Base-by-base conservation (phyloP, 2,329 filamentous ascomycete genomes). In the Ceratocystis ficicola region DNA sequence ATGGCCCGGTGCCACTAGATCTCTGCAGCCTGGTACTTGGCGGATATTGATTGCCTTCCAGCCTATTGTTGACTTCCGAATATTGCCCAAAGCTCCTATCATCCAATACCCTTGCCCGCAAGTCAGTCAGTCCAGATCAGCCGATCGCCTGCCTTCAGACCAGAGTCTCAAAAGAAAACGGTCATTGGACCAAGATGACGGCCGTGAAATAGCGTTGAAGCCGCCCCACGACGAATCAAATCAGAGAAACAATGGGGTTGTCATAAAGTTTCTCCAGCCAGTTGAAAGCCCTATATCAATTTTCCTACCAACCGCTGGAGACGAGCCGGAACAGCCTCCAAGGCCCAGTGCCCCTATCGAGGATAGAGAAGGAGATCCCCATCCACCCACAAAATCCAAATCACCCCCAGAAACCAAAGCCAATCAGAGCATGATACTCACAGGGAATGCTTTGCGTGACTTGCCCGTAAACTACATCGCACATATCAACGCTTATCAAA, bases 31-130 rank as follows among this genome's bases (percentile, higher is more conserved):
- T 50, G 46, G 46, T 10, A 50, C 46, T 25, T 50, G 46, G 46
- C 46, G 46, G 6, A 50, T 50, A 25, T 50, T 30, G 30, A 12
- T 62, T 20, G 17, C 15, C 20, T 30, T n/a, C 10, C 30, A 41
- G n/a, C 30, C 59, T 62, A 20, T 62, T 41, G 41, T 62, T 22
- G 59, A 62, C 30, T 41, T 62, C 30, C 59, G 59, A 36, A 62
- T 41, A 17, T 44, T 62, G 6, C 59, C 59, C 6, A 62, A 62
- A 41, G 59, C 44, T n/a, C 30, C 59, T 20, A 15, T 62, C 59
- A 62, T 36, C 46, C 46, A 50, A 22, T 50, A 50, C 22, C 46
- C 46, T 22, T 50, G 46, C 12, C 22, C 12, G 2, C 46, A 50
- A 1, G 12, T 1, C n/a, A 22, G n/a, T n/a, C n/a, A 50, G 22